These are phyloP conservation scores for Aethionema arabicum DNA, from an alignment of 345 rosid species.

Conservation along the genomic window DNA sequence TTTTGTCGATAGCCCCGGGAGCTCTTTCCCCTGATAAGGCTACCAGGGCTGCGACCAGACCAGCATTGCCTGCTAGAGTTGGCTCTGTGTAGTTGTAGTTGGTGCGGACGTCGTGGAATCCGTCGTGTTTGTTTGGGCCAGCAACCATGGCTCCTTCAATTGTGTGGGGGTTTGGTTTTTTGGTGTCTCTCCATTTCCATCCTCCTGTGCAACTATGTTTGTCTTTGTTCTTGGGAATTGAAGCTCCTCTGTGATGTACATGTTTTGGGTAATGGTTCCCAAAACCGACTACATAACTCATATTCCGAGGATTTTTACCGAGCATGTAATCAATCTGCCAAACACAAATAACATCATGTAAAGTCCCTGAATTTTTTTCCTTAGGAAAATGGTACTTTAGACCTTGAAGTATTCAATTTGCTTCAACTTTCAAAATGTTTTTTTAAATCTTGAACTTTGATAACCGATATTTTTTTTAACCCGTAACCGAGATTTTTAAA, in stretches of 20 bases:
- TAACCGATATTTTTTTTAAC: no score
- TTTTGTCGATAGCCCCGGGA: slow-evolving; percentile 58
- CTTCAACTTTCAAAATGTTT: no score
- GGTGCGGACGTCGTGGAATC: slow-evolving; percentile 76
- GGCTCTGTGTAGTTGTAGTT: slow-evolving; percentile 96
- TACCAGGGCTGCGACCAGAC: slow-evolving; percentile 85
- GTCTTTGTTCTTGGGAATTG: slow-evolving; percentile 67
- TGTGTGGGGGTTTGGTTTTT: slow-evolving; percentile 67
- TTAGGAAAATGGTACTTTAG: background rate
- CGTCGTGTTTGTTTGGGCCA: slow-evolving; percentile 85
- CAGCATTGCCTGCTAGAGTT: slow-evolving; percentile 84
- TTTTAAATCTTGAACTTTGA: no score
- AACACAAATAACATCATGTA: background rate
- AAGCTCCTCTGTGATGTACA: slow-evolving; percentile 88
- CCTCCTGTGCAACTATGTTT: slow-evolving; percentile 81
- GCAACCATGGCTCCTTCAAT: slow-evolving; percentile 98
- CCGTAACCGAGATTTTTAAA: no score
- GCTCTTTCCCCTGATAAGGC: slow-evolving; percentile 68
- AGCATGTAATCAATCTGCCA: slow-evolving; percentile 79
- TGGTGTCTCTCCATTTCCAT: slow-evolving; percentile 76
- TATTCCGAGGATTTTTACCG: slow-evolving; percentile 82
- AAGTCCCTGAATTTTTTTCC: background rate
- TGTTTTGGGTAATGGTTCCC: slow-evolving; percentile 72
- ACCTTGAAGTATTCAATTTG: no score
- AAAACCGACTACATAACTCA: slow-evolving; percentile 89